Base-by-base conservation (phyloP, 2,329 filamentous ascomycete species). In the Xylariaceae sp. region DNA sequence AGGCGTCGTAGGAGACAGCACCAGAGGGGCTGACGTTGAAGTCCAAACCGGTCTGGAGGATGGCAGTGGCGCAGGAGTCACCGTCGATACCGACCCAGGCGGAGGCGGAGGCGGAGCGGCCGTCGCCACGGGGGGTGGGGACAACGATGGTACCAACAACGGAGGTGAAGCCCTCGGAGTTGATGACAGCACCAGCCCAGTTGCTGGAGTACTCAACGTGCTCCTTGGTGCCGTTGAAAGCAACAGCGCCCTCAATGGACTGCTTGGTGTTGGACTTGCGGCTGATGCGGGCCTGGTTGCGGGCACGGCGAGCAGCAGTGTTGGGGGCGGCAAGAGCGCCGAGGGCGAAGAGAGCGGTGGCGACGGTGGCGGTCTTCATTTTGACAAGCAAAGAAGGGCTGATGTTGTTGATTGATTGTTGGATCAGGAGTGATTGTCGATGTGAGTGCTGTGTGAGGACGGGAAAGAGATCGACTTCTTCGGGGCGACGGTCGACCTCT, bases 1-100 rank as follows among this genome's bases (percentile, higher is more conserved):
- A 86, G 15, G 82, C 80, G 58, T 81, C 78, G 66, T 78, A 85
- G 5, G 69, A 73, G 2, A 77, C 74, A 0, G 67, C 17, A 34
- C 64, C 70, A n/a, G 74, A 72, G 13, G 74, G 70, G 15, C 76
- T 66, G 48, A 79, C 71, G 55, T 77, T 78, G 68, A 82, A 82
- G 70, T 85, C 82, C 42, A 86, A 72, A 37, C 82, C 83, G 1
- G 81, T 80, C 68, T 85, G 82, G 4, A 85, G 72, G 56, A 85
- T 83, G 6, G 81, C 80, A 2, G 73, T 74, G 15, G 68, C 68
- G 70, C 81, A 85, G 4, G 80, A 82, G 65, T 84, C 80, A 10
- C 83, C 83, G 60, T 86, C 83, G 58, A 86, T 85, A 23, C 83
- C 83, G 7, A 86, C 82, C 83, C 82, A 85, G 9, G 64, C 64